These are phyloP conservation scores for Hemerocallis citrina DNA, from an alignment of 106 monocot species.

Conservation along the genomic window DNA sequence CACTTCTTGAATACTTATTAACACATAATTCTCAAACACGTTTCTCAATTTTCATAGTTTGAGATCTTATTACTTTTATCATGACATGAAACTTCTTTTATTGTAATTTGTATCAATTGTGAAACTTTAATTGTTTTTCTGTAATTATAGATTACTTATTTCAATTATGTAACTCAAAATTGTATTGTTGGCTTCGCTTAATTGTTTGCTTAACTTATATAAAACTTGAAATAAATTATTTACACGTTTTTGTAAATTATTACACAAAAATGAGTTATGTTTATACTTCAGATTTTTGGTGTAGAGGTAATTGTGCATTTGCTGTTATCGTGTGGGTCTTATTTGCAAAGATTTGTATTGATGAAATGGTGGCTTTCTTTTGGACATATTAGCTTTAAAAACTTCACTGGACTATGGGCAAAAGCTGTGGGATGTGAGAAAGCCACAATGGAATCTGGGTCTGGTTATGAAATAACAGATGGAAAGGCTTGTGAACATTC, in stretches of 20 bases:
- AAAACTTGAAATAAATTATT: neutral
- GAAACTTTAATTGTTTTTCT: too few relatives aligned
- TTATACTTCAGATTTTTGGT: neutral
- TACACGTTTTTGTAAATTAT: neutral
- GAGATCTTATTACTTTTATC: too few relatives aligned
- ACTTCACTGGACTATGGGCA: slow-evolving; percentile 45
- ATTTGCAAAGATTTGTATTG: neutral
- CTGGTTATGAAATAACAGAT: slow-evolving; percentile 19
- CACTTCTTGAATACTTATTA: too few relatives aligned
- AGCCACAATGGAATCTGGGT: slow-evolving; percentile 9
- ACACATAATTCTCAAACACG: too few relatives aligned
- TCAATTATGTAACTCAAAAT: neutral
- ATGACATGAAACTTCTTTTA: too few relatives aligned
- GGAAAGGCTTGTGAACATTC: slow-evolving; percentile 14
- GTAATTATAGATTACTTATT: neutral
- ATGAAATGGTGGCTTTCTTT: neutral
- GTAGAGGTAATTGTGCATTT: neutral
- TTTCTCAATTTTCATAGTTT: too few relatives aligned
- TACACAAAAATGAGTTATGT: neutral
- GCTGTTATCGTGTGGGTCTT: neutral
- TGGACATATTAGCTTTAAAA: slow-evolving; percentile 60
- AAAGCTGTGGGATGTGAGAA: slow-evolving; percentile 33
- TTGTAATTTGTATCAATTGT: neutral
- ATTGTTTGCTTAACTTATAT: neutral
- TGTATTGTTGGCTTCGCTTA: neutral